Percentiles rank a stretch among this genome's conserved stretches.
These are phyloP conservation scores for Microascus cirrosus DNA, from an alignment of 2,329 filamentous ascomycete species.

Conservation along the genomic window DNA sequence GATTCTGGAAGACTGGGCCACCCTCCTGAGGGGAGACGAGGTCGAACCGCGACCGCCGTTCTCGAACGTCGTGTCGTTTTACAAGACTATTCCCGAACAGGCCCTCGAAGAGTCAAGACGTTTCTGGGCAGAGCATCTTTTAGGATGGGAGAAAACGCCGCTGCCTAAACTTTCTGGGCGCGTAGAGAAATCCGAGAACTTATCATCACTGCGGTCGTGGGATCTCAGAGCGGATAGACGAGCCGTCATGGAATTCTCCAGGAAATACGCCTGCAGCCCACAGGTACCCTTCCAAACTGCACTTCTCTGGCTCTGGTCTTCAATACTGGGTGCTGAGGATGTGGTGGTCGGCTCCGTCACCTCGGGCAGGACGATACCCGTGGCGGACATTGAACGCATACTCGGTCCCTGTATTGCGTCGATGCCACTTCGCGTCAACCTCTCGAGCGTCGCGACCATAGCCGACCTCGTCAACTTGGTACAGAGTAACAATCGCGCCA, in stretches of 20 bases:
- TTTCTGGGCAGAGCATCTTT: conserved; percentile 62
- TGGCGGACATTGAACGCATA: conserved; percentile 59
- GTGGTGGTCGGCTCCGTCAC: conserved; percentile 68
- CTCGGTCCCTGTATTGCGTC: conserved; percentile 73
- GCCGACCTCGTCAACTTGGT: conserved; percentile 51
- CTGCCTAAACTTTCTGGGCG: conserved; percentile 46
- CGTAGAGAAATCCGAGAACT: background rate
- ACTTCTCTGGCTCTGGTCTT: conserved; percentile 52
- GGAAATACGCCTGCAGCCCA: conserved; percentile 37
- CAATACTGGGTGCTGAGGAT: conserved; percentile 54
- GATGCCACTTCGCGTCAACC: conserved; percentile 58
- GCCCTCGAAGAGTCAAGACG: conserved; percentile 31
- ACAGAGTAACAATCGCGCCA: conserved; percentile 53
- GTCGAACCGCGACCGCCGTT: conserved; percentile 44
- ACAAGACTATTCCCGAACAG: conserved; percentile 11
- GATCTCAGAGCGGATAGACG: background rate
- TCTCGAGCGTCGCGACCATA: conserved; percentile 37
- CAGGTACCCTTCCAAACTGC: conserved; percentile 71
- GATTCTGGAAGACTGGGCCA: conserved; percentile 54
- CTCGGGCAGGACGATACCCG: conserved; percentile 66
- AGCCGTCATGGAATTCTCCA: conserved; percentile 19
- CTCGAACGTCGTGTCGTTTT: conserved; percentile 42
- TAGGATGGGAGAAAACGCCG: conserved; percentile 37
- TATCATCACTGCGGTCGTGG: background rate
- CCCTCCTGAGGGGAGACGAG: conserved; percentile 24